Conservation (phyloP, 108 stramenopile species). For the Cyclotella kingstonii region DNA sequence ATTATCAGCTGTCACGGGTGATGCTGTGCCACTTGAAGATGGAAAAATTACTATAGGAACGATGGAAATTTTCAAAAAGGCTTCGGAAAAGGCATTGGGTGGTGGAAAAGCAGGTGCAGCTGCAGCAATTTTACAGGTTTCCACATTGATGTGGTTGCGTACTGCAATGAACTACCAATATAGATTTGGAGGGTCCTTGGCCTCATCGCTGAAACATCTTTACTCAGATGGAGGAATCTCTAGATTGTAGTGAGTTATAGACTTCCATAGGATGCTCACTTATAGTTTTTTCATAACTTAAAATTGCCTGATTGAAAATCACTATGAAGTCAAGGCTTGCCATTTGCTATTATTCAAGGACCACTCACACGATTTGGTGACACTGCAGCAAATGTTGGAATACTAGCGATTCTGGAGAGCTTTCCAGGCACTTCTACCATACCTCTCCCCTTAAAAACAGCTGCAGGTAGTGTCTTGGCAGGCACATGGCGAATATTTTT, state of each 20-base stretch:
- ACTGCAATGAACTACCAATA: slow-evolving; percentile 92
- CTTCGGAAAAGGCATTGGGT: slow-evolving; percentile 72
- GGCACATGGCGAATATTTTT: slow-evolving; percentile 86
- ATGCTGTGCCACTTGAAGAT: too few relatives aligned
- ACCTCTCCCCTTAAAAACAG: slow-evolving; percentile 77
- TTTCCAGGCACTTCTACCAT: slow-evolving; percentile 55
- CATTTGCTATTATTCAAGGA: slow-evolving; percentile 91
- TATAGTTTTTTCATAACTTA: too few relatives aligned
- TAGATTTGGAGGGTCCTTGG: slow-evolving; percentile 73
- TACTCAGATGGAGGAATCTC: slow-evolving; percentile 89
- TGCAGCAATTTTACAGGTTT: slow-evolving; percentile 87
- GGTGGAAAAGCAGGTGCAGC: slow-evolving; percentile 91
- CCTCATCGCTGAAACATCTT: slow-evolving; percentile 58
- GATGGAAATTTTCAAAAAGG: slow-evolving; percentile 46
- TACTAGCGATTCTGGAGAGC: slow-evolving; percentile 77
- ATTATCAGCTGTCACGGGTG: too few relatives aligned
- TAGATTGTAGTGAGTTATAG: slow-evolving; percentile 66
- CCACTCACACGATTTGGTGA: slow-evolving; percentile 93
- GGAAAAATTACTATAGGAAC: slow-evolving; percentile 13
- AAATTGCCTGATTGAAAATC: too few relatives aligned
- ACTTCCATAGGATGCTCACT: too few relatives aligned
- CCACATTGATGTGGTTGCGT: slow-evolving; percentile 96
- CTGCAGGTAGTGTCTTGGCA: slow-evolving; percentile 69
- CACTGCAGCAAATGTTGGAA: slow-evolving; percentile 96
- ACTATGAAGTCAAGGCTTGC: slow-evolving; percentile 64